These are phyloP conservation scores for Rhytidhysteron rufulum DNA, from an alignment of 2,329 filamentous ascomycete genomes.

Conservation along the genomic window DNA sequence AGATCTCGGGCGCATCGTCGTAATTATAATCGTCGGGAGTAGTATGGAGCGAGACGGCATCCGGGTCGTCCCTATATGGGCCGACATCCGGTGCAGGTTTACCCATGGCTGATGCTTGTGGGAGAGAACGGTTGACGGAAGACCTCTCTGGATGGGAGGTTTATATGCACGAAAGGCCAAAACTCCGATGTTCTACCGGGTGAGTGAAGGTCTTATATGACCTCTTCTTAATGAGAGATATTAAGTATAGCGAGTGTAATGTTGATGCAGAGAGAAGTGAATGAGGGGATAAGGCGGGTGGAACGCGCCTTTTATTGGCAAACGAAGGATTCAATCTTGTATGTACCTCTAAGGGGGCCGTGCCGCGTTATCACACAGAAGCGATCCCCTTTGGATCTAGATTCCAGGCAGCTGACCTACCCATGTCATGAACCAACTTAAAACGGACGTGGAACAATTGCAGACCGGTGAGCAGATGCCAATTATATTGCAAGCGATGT, in stretches of 20 bases:
- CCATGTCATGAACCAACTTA: too few species aligned
- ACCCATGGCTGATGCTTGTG: conserved; percentile 22
- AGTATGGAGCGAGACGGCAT: conserved; percentile 37
- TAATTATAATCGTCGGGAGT: conserved; percentile 36
- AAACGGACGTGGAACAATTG: too few species aligned
- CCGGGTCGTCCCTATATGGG: conserved; percentile 33
- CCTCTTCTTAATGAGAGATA: too few species aligned
- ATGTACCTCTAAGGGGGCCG: neutral
- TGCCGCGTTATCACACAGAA: conserved; percentile 1
- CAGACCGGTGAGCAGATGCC: too few species aligned
- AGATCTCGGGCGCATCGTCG: conserved; percentile 32
- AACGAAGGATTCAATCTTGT: neutral
- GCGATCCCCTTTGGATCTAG: neutral
- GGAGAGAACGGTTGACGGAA: neutral
- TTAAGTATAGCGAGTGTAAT: neutral
- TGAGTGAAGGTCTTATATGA: too few species aligned
- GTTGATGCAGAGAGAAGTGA: neutral
- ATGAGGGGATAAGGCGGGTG: neutral
- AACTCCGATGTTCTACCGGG: too few species aligned
- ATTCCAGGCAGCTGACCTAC: conserved; percentile 4
- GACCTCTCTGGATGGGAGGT: neutral
- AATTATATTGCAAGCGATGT: too few species aligned
- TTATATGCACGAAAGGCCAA: too few species aligned
- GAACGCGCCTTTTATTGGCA: conserved; percentile 1
- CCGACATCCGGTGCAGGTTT: conserved; percentile 15